phyloP scores from a whole-genome alignment of 331 rosid genomes.

The Stylosanthes scabra region DNA sequence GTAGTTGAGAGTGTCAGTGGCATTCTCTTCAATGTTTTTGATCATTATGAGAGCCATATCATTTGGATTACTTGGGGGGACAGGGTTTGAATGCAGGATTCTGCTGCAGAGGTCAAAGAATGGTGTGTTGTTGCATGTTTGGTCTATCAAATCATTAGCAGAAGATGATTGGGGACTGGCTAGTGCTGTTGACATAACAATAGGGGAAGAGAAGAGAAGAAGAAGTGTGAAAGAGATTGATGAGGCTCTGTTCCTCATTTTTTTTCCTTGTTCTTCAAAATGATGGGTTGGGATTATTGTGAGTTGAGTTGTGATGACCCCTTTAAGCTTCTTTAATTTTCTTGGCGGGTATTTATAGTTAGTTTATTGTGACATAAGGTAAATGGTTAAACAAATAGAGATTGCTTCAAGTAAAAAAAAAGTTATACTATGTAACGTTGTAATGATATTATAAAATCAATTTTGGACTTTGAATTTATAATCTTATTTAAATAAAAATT shows the following conservation, averaged over 20 bases:
- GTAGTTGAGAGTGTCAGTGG: conserved; percentile 51
- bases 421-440: no score
- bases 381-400: background rate
- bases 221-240: conserved; percentile 26
- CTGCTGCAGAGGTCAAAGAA: conserved; percentile 63
- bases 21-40: conserved; percentile 46
- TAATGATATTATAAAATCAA: no score
- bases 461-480: no score
- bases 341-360: conserved; percentile 46
- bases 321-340: conserved; percentile 7
- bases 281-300: background rate
- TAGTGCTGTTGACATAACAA: conserved; percentile 19
- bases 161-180: conserved; percentile 34
- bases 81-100: conserved; percentile 61
- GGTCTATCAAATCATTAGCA: conserved; percentile 45
- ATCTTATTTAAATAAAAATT: no score
- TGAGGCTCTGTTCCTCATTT: conserved; percentile 37
- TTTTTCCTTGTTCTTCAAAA: conserved; percentile 25
- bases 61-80: conserved; percentile 53
- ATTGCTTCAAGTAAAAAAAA: no score
- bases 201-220: conserved; percentile 9
- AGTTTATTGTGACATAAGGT: conserved; percentile 37
- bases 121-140: conserved; percentile 64
- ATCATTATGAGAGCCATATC: conserved; percentile 59
- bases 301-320: conserved; percentile 8